These are phyloP conservation scores for Ceratobasidium sp. DNA, from an alignment of 1,284 basidiomycete genomes.

Conservation along the genomic window DNA sequence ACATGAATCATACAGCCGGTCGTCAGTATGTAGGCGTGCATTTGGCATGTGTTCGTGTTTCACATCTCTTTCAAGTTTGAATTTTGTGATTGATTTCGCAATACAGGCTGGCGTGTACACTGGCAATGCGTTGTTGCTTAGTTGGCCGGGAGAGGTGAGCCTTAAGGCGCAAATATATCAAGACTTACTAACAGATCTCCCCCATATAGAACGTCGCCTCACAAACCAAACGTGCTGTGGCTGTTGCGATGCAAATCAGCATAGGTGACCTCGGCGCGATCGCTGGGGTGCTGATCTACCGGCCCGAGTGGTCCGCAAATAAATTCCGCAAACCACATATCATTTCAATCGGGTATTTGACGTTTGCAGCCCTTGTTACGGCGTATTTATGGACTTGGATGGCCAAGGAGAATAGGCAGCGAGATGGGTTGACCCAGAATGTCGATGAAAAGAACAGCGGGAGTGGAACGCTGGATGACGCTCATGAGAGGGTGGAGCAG, in stretches of 20 bases:
- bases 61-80: background rate
- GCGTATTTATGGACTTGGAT: constrained; percentile 67
- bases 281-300: constrained; percentile 66
- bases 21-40: constrained; percentile 74
- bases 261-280: constrained; percentile 77
- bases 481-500: constrained; percentile 53
- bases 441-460: constrained; percentile 20
- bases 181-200: constrained; percentile 13
- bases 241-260: constrained; percentile 75
- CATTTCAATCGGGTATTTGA: constrained; percentile 71
- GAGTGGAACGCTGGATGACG: constrained; percentile 22
- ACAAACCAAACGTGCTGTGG: constrained; percentile 77
- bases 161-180: background rate
- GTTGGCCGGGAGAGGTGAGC: constrained; percentile 57
- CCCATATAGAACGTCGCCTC: constrained; percentile 71
- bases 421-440: constrained; percentile 54
- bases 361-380: constrained; percentile 65
- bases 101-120: constrained; percentile 70
- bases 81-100: constrained; percentile 45
- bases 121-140: constrained; percentile 69
- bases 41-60: constrained; percentile 57
- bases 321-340: constrained; percentile 71
- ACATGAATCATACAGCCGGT: constrained; percentile 57
- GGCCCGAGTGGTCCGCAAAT: constrained; percentile 63
- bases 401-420: constrained; percentile 65